A percentile compares a stretch with the other conserved stretches of the same genome.
Conservation (phyloP, 2,329 filamentous ascomycete genomes). For the Pyricularia grisea region DNA sequence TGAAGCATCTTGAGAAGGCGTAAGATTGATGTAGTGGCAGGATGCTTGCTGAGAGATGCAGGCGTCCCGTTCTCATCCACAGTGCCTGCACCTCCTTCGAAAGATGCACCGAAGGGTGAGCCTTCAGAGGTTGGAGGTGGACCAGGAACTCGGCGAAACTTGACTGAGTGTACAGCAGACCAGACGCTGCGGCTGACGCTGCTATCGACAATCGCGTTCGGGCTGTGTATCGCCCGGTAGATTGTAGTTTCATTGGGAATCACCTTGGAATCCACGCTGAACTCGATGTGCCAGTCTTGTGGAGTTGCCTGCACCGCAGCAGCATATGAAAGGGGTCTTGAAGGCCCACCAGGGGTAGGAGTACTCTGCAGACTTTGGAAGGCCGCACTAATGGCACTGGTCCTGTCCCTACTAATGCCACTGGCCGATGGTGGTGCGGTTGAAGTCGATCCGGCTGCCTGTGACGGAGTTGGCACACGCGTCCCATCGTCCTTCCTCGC, state of each 20-base stretch:
- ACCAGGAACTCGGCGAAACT: constrained; percentile 78
- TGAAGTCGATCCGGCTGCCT: constrained; percentile 21
- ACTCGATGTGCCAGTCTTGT: constrained; percentile 96
- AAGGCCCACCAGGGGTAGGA: constrained; percentile 41
- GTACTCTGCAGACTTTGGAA: constrained; percentile 25
- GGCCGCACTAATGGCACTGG: constrained; percentile 26
- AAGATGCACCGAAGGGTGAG: constrained; percentile 46
- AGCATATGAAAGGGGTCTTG: constrained; percentile 70
- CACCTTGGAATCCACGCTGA: constrained; percentile 74
- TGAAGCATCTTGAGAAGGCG: constrained; percentile 84
- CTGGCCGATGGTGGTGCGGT: constrained; percentile 18
- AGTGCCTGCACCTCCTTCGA: constrained; percentile 24
- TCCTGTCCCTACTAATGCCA: constrained; percentile 20
- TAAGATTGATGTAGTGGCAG: constrained; percentile 78
- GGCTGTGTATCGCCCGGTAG: constrained; percentile 82
- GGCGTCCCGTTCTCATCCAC: constrained; percentile 42
- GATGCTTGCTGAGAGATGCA: constrained; percentile 71
- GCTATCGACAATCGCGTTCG: constrained; percentile 44
- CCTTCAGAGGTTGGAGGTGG: constrained; percentile 64
- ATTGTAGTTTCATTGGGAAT: constrained; percentile 91
- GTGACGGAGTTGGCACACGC: constrained; percentile 71
- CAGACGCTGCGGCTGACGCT: constrained; percentile 69
- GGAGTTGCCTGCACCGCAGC: constrained; percentile 71
- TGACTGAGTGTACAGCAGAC: constrained; percentile 84
- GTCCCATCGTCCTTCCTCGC: constrained; percentile 90